phyloP scores from a whole-genome alignment of 2,329 filamentous ascomycete genomes.

The Pestalotiopsis sp. region DNA sequence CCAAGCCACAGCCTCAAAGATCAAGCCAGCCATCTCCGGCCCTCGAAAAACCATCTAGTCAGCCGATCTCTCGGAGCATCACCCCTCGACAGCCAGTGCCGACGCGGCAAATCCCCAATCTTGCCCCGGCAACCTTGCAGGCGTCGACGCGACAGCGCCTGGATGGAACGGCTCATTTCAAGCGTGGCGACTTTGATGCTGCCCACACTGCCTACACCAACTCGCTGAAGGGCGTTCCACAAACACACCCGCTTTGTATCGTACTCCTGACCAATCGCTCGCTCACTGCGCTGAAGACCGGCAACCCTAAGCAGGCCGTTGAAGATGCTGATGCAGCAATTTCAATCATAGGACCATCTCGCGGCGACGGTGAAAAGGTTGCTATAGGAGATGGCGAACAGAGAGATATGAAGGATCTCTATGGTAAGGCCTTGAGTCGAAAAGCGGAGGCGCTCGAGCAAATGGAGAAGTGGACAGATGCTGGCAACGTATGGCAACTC shows the following conservation, averaged over 20 bases:
- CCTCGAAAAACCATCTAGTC: slow-evolving; percentile 38
- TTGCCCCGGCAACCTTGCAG: slow-evolving; percentile 71
- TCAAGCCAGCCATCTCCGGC: slow-evolving; percentile 36
- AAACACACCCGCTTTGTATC: slow-evolving; percentile 80
- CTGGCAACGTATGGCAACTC: slow-evolving; percentile 76
- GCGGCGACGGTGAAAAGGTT: slow-evolving; percentile 81
- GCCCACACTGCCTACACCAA: slow-evolving; percentile 83
- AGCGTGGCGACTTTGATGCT: slow-evolving; percentile 87
- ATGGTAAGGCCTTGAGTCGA: slow-evolving; percentile 88
- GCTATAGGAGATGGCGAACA: slow-evolving; percentile 65
- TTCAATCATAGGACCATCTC: slow-evolving; percentile 75
- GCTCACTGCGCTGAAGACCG: slow-evolving; percentile 87
- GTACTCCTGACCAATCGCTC: slow-evolving; percentile 91
- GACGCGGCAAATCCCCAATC: slow-evolving; percentile 60
- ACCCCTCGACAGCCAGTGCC: slow-evolving; percentile 38
- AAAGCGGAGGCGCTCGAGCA: slow-evolving; percentile 96
- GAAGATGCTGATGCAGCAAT: slow-evolving; percentile 83
- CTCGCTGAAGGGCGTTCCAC: slow-evolving; percentile 75
- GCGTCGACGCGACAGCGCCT: slow-evolving; percentile 78
- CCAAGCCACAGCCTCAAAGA: slow-evolving; percentile 23
- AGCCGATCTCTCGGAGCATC: neutral
- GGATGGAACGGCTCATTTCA: slow-evolving; percentile 86
- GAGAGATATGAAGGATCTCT: slow-evolving; percentile 92
- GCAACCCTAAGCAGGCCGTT: slow-evolving; percentile 86
- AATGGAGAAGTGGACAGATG: slow-evolving; percentile 91